Evolutionary conservation across 306 rosid species (phyloP).

Genomic region (Trifolium pratense): DNA sequence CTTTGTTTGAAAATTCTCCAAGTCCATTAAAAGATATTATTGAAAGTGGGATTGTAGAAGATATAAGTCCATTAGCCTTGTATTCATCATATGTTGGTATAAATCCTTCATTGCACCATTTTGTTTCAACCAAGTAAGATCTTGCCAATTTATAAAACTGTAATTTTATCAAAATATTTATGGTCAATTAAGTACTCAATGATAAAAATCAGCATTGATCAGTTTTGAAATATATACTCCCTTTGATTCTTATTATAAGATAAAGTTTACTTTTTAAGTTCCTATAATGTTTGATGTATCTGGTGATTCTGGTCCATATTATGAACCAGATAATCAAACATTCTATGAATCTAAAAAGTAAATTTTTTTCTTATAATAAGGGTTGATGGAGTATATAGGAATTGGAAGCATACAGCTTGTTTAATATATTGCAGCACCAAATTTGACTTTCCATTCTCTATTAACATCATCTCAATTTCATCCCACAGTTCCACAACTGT

Average conservation of each 20-base stretch:
- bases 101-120: slow-evolving; percentile 43
- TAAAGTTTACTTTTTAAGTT: neutral
- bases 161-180: neutral
- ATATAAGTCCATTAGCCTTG: slow-evolving; percentile 17
- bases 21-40: slow-evolving; percentile 29
- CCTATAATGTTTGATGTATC: no score
- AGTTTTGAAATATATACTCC: no score
- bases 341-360: no score
- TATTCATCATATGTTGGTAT: slow-evolving; percentile 52
- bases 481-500: slow-evolving; percentile 22
- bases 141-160: slow-evolving; percentile 23
- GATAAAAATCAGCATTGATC: neutral
- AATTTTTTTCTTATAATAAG: no score
- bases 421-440: slow-evolving; percentile 20
- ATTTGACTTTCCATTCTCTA: slow-evolving; percentile 12
- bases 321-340: no score
- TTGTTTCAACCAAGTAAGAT: slow-evolving; percentile 46
- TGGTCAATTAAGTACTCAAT: neutral
- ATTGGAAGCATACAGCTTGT: slow-evolving; percentile 12
- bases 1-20: slow-evolving; percentile 35
- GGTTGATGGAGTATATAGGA: neutral
- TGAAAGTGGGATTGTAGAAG: neutral
- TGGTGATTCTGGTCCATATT: no score
- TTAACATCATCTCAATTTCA: slow-evolving; percentile 19
- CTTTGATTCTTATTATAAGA: no score